Evolutionary conservation across 495 filamentous ascomycete species (phyloP).

Genomic region (Aspergillus sclerotioniger): DNA sequence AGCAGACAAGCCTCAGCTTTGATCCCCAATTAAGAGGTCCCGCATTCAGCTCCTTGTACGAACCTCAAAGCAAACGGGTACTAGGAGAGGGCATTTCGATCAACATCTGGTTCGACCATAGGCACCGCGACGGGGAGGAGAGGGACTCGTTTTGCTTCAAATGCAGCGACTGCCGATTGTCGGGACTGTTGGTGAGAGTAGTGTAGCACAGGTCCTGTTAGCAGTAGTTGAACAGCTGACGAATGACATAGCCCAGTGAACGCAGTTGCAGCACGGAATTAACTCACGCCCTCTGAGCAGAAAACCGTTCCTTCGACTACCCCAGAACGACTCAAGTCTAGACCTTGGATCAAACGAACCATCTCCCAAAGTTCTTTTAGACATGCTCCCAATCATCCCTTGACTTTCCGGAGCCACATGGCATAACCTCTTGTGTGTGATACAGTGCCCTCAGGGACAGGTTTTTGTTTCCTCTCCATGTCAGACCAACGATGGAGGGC

Average conservation of each 20-base stretch:
- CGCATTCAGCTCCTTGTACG: conserved; percentile 21
- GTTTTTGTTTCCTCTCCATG: conserved; percentile 83
- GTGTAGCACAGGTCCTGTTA: not conserved
- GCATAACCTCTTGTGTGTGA: conserved; percentile 60
- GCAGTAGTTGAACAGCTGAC: conserved; percentile 19
- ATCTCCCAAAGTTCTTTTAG: conserved; percentile 25
- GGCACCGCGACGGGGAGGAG: conserved; percentile 13
- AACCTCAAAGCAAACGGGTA: not conserved
- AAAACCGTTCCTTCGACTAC: conserved; percentile 36
- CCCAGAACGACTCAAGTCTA: conserved; percentile 30
- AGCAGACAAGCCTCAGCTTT: conserved; percentile 91
- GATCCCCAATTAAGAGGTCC: conserved; percentile 95
- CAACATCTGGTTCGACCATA: not conserved
- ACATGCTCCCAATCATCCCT: conserved; percentile 4
- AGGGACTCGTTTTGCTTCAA: conserved; percentile 3
- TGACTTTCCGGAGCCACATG: not conserved
- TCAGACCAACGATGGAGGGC: conserved; percentile 51
- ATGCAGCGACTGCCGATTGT: conserved; percentile 1
- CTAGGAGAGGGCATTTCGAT: not conserved
- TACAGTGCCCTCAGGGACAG: conserved; percentile 77
- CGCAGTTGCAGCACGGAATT: conserved; percentile 13
- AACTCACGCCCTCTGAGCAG: conserved; percentile 21
- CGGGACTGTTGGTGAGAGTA: not conserved
- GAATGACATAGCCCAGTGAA: conserved; percentile 19
- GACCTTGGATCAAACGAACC: conserved; percentile 33